Evolutionary conservation across 768 basidiomycete genomes (phyloP), one percentile per base, ranked within the genome.

Genomic region (Pulveroboletus ravenelii): DNA sequence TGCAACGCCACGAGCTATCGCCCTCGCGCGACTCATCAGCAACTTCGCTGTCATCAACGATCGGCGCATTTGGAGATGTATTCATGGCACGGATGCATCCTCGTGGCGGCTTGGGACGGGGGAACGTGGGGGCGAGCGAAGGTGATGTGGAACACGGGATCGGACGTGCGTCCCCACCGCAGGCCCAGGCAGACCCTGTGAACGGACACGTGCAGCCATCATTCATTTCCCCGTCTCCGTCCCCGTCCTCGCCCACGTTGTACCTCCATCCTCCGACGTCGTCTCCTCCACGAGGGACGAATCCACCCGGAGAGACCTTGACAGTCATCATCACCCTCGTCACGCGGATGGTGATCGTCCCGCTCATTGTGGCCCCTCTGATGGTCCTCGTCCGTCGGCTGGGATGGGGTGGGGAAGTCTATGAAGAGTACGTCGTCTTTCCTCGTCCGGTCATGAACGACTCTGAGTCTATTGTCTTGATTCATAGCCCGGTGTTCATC

Each of bases 331-430:
- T 97, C 12, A 80, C 92, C 3, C 80, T 97, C n/a, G 35, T 85
- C 13, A 78, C 87, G 39, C 73, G n/a, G 94, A 97, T 97, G 95
- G 64, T 97, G 27, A 63, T 98, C 54, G 87, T 89, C 6, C 93
- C 93, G 1, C 37, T 85, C 40, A 38, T 93, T 3, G 70, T 95
- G 37, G 72, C 95, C 45, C 96, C 95, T 0, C 51, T 93, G 8
- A 76, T 97, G 63, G 79, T 80, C 10, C 54, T 83, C 6, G 76
- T 82, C 14, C 79, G 87, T 6, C 82, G 66, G 57, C 77, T 82
- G 57, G 64, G 56, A 18, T 59, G 57, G 57, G 62, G 55, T 1
- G 62, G 57, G 0, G 45, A 62, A 0, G 78, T 91, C 4, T 89
- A 88, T 55, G 80, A 81, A 42, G 89, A 92, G 89, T 92, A 58